phyloP scores from a whole-genome alignment of 2,329 filamentous ascomycete genomes.

The Trichoderma sp. region DNA sequence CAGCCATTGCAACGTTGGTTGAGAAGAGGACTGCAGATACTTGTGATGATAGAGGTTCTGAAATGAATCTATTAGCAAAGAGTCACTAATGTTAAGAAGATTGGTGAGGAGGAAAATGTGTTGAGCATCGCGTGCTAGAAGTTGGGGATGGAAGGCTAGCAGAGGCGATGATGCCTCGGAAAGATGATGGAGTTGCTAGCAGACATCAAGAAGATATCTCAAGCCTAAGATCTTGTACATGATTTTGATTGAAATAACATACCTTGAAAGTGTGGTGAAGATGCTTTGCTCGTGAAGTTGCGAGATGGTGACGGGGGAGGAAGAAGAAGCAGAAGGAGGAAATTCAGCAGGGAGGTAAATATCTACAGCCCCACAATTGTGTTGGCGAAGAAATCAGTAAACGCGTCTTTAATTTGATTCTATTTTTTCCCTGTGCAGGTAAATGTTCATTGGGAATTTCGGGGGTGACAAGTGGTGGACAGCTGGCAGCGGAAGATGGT shows the following conservation, averaged over 20 bases:
- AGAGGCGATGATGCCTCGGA: background rate
- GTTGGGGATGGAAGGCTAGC: background rate
- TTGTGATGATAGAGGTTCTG: background rate
- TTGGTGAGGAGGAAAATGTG: too few species aligned
- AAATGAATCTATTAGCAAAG: background rate
- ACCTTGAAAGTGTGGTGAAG: background rate
- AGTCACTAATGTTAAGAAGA: background rate
- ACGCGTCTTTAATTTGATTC: background rate
- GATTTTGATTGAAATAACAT: background rate
- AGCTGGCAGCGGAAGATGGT: background rate
- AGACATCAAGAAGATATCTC: background rate
- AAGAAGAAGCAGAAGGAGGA: slow-evolving; percentile 1
- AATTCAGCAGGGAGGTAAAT: slow-evolving; percentile 1
- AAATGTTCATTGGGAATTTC: background rate
- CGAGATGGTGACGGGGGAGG: background rate
- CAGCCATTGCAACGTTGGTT: slow-evolving; percentile 29
- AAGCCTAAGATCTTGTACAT: background rate
- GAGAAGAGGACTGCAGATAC: background rate
- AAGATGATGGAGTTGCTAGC: background rate
- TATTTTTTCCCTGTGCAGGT: background rate
- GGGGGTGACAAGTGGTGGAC: slow-evolving; percentile 2
- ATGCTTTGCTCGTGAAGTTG: background rate
- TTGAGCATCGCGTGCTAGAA: background rate
- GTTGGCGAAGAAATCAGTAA: slow-evolving; percentile 1
- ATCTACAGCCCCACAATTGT: slow-evolving; percentile 8